A percentile compares a stretch with the other conserved stretches of the same genome.
Conservation (phyloP, 176 grass and related monocot species). For the Carex littledalei region DNA sequence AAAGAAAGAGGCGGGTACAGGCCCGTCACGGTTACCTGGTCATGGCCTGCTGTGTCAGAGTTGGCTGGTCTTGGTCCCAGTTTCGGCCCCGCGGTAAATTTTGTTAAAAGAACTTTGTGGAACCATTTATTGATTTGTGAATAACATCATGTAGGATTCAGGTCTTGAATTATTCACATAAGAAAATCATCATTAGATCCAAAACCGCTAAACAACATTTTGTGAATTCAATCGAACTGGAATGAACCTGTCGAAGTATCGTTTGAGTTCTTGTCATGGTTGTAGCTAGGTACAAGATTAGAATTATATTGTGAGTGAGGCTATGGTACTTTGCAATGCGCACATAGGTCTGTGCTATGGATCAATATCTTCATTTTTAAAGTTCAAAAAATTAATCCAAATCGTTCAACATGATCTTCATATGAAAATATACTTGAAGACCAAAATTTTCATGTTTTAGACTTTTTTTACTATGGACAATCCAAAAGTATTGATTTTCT, state of each 20-base stretch:
- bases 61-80: not conserved
- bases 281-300: not conserved
- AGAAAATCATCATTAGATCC: not conserved
- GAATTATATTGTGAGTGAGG: not conserved
- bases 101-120: not conserved
- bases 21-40: not conserved
- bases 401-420: no score
- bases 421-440: no score
- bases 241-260: not conserved
- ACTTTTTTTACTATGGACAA: no score
- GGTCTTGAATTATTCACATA: not conserved
- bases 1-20: not conserved
- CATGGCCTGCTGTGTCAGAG: slow-evolving; percentile 12
- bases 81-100: slow-evolving; percentile 10
- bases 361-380: no score
- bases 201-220: not conserved
- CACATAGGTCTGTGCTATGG: no score
- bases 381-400: no score
- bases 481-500: no score
- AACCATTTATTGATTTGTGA: not conserved
- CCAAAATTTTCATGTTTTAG: no score
- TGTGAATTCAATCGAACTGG: not conserved
- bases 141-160: not conserved
- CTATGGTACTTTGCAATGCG: no score
- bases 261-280: not conserved